Base-by-base conservation (phyloP, 306 rosid genomes). In the Fragaria iinumae region DNA sequence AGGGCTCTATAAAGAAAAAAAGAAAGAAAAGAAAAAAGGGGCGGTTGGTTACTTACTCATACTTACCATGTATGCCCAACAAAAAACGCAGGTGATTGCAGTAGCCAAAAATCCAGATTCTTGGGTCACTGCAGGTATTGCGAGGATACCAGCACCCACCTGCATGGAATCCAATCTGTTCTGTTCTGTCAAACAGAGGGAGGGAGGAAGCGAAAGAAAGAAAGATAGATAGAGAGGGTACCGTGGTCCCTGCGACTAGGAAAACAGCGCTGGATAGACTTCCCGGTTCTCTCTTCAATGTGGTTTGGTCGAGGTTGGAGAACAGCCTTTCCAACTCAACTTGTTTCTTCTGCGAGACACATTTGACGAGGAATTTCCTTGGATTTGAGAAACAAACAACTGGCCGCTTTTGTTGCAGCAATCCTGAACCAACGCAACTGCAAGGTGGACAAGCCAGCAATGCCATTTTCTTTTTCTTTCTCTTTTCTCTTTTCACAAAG, bases 91-190 rank as follows among this genome's bases (percentile, higher is more conserved):
- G 43, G 84, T 84, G 56, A 83, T 79, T 32, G 93, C 85, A 21
- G 93, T 89, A 73, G 98, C 96, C 75, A 91, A 80, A 80, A 93
- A 84, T 80, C 90, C 98, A 6, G 90, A 59, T 86, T 91, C 93
- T 89, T 88, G 96, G 27, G 98, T 89, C 65, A 91, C 96, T 45
- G 91, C 89, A 71, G 92, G 98, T 57, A 91, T 80, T 78, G 96
- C 96, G 78, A 91, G 96, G 80, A 91, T 89, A 64, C 92, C 96
- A 20, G 92, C 97, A 77, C 92, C 96, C 70, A 91, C 90, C 97
- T 89, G 80, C 8, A 79, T 13, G 23, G 0, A 45, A 53, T 23
- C 55, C 17, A 20, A 77, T 50, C 7, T 38, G 18, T 36, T 39
- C 0, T 39, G 45, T 43, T 43, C 8, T 7, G 49, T 5, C 0